phyloP scores from a whole-genome alignment of 202 grass and related monocot species.

The Panicum virgatum region DNA sequence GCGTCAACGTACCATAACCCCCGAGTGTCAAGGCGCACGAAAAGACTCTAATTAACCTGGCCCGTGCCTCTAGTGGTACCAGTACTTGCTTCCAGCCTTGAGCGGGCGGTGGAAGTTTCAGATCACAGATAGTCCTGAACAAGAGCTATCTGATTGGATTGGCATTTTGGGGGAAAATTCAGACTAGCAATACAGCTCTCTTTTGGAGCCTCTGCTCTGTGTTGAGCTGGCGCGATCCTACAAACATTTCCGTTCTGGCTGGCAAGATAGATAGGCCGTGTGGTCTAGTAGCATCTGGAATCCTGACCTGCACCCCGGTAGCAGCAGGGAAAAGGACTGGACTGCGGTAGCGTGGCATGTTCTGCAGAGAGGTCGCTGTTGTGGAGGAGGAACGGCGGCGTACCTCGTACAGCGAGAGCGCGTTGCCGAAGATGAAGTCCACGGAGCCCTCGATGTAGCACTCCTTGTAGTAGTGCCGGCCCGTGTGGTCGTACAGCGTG shows the following conservation, averaged over 20 bases:
- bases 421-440: conserved; percentile 96
- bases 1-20: background rate
- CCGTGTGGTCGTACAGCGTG: conserved; percentile 87
- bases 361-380: background rate
- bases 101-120: too few species aligned
- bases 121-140: too few species aligned
- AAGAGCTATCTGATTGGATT: too few species aligned
- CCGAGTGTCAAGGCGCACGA: conserved; percentile 16
- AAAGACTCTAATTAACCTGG: conserved; percentile 16
- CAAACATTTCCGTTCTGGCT: background rate
- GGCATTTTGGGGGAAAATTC: too few species aligned
- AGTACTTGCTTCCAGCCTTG: background rate
- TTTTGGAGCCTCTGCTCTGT: conserved; percentile 1
- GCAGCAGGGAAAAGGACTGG: background rate
- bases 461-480: conserved; percentile 92
- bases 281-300: background rate
- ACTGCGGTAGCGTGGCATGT: background rate
- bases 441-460: conserved; percentile 95
- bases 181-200: background rate
- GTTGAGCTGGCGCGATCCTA: background rate
- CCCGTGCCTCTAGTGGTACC: too few species aligned
- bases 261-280: background rate
- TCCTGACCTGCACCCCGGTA: background rate
- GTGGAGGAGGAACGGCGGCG: background rate
- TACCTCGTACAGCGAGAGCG: conserved; percentile 86